Conservation (phyloP, 2,329 filamentous ascomycete species). For the Colletotrichum tabaci region DNA sequence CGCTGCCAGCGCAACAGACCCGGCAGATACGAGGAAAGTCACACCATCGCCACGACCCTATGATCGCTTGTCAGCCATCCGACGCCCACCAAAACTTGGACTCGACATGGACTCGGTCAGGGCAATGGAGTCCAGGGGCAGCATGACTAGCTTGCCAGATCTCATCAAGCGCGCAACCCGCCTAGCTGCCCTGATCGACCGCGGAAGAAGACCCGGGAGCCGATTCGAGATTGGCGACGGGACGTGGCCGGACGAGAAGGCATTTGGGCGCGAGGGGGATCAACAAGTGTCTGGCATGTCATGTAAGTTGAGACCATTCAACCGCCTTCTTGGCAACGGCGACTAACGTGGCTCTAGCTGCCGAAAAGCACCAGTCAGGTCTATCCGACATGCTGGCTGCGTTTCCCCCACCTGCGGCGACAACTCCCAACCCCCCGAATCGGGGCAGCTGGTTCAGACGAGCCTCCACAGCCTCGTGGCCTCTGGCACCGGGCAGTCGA, state of each 20-base stretch:
- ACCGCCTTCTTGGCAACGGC: not conserved
- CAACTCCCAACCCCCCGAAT: slow-evolving; percentile 63
- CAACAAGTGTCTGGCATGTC: slow-evolving; percentile 58
- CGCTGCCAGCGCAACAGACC: slow-evolving; percentile 62
- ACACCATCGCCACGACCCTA: slow-evolving; percentile 52
- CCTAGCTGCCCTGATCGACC: slow-evolving; percentile 89
- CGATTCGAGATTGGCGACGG: slow-evolving; percentile 66
- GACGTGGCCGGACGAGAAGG: slow-evolving; percentile 64
- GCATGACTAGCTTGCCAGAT: slow-evolving; percentile 92
- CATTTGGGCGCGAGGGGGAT: slow-evolving; percentile 54
- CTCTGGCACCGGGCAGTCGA: slow-evolving; percentile 53
- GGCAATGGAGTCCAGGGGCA: slow-evolving; percentile 86
- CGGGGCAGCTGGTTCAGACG: slow-evolving; percentile 60
- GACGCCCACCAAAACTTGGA: slow-evolving; percentile 77
- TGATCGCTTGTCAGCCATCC: slow-evolving; percentile 68
- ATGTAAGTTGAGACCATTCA: slow-evolving; percentile 21
- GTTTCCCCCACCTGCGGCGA: slow-evolving; percentile 72
- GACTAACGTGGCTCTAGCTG: slow-evolving; percentile 49
- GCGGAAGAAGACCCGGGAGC: slow-evolving; percentile 77
- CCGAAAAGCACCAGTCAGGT: slow-evolving; percentile 65
- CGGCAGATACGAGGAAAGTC: slow-evolving; percentile 50
- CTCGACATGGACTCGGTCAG: slow-evolving; percentile 84
- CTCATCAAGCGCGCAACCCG: slow-evolving; percentile 90
- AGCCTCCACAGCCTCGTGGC: slow-evolving; percentile 61
- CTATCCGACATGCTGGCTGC: slow-evolving; percentile 77